These are phyloP conservation scores for Dactylellina cionopaga DNA, from an alignment of 2,329 filamentous ascomycete species.

Conservation along the genomic window DNA sequence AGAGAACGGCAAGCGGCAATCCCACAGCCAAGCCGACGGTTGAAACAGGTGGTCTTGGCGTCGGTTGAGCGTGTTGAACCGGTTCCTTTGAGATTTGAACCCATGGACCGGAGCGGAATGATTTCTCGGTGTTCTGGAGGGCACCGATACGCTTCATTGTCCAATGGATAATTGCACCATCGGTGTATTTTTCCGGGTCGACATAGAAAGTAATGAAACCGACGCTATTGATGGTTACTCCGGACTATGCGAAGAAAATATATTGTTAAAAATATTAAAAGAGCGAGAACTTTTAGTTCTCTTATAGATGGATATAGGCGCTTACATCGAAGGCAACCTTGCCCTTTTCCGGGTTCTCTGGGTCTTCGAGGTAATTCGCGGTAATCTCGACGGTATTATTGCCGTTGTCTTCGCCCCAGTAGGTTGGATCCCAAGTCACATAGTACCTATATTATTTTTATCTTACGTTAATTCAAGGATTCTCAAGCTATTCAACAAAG, in stretches of 20 bases:
- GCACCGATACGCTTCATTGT: conserved; percentile 36
- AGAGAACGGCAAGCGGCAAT: conserved; percentile 27
- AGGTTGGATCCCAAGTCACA: conserved; percentile 49
- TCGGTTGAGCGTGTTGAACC: conserved; percentile 17
- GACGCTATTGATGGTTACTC: conserved; percentile 24
- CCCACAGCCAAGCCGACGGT: conserved; percentile 46
- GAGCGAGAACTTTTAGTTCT: too few species aligned
- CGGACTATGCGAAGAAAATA: conserved; percentile 29
- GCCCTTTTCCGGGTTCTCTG: conserved; percentile 14
- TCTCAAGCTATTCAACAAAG: too few species aligned
- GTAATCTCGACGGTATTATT: conserved; percentile 43
- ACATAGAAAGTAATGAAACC: conserved; percentile 51
- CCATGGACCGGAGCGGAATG: conserved; percentile 37
- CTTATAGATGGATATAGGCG: not conserved
- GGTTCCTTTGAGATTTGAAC: conserved; percentile 30
- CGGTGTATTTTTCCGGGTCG: conserved; percentile 35
- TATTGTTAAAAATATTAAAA: too few species aligned
- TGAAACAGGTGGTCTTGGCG: conserved; percentile 29
- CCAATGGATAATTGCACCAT: conserved; percentile 43
- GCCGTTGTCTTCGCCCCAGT: conserved; percentile 34
- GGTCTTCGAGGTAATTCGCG: conserved; percentile 31
- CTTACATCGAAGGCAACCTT: conserved; percentile 49
- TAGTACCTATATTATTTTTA: conserved; percentile 39
- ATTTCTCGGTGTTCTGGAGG: conserved; percentile 37
- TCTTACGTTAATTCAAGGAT: too few species aligned